Evolutionary conservation across 129 eudicot species (phyloP).

Genomic region (Flaveria ramosissima): DNA sequence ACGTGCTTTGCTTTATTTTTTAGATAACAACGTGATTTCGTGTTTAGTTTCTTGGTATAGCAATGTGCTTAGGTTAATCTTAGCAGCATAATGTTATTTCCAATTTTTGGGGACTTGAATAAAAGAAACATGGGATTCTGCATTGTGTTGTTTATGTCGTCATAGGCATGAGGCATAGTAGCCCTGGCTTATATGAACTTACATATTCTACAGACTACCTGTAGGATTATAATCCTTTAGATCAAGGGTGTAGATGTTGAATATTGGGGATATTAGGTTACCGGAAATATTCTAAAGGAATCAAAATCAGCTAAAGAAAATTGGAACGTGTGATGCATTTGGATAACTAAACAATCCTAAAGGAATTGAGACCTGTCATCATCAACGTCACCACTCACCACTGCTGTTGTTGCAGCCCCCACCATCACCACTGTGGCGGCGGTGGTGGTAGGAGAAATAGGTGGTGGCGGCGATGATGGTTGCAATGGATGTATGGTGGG

Average conservation of each 20-base stretch:
- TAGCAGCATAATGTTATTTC: background rate
- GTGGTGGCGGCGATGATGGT: background rate
- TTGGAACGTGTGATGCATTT: too few species aligned
- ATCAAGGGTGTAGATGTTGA: background rate
- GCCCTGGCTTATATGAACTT: background rate
- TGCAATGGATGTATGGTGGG: background rate
- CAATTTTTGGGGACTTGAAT: background rate
- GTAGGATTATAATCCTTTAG: background rate
- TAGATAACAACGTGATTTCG: background rate
- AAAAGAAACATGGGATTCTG: conserved; percentile 1
- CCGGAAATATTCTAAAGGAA: background rate
- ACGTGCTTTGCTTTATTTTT: background rate
- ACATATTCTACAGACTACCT: background rate
- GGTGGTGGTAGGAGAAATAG: background rate
- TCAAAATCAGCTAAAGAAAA: too few species aligned
- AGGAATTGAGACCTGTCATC: too few species aligned
- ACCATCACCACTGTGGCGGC: background rate
- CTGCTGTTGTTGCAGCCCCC: too few species aligned
- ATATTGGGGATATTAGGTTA: background rate
- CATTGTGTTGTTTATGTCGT: background rate
- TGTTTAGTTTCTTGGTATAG: background rate
- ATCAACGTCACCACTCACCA: too few species aligned
- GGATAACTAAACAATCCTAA: too few species aligned
- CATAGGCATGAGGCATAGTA: conserved; percentile 1
- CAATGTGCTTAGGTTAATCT: background rate